Base-by-base conservation (phyloP, 75 land plant species). In the Pinus taeda region DNA sequence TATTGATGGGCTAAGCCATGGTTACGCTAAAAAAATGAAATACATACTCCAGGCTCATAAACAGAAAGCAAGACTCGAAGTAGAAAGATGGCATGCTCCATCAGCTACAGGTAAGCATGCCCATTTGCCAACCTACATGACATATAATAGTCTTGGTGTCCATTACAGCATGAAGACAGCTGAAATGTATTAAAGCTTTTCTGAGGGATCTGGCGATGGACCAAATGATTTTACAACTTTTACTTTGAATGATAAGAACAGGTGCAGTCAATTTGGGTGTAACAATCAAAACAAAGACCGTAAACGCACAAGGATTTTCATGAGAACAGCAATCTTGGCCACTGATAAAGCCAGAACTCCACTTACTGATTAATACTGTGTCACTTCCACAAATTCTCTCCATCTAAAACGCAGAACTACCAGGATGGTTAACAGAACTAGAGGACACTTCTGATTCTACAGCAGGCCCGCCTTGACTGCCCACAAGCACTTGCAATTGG, bases 401-500 rank as follows among this genome's bases (percentile, higher is more conserved):
- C 72, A 69, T 42, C 71, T 69, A 69, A 37, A 69, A 11, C 11
- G 71, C 42, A 37, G 13, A 42, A 42, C 42, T 69, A 42, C 20
- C 49, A 42, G 71, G 71, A 18, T 83, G 90, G 78, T 87, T 85
- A 29, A 81, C 86, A 36, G 92, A 90, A 42, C 85, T 78, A 8
- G 92, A 87, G 18, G 90, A 84, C 71, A 82, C 84, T 79, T 90
- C 92, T 53, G 88, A 74, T 59, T 90, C 88, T 59, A 88, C 82
- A 4, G 74, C 15, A 65, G 74, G 73, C 22, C 88, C 70, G n/a
- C 85, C 85, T 61, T 82, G 77, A 72, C 80, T 66, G 36, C 83
- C 79, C 71, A 90, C 93, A 57, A 84, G 84, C 12, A 86, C 92
- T 71, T 92, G 90, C 39, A 92, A 75, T 58, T 88, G 79, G 6